Evolutionary conservation across 1,139 yeast genomes (phyloP), one percentile per base, ranked within the genome.

Genomic region (Dujonia santamariae): DNA sequence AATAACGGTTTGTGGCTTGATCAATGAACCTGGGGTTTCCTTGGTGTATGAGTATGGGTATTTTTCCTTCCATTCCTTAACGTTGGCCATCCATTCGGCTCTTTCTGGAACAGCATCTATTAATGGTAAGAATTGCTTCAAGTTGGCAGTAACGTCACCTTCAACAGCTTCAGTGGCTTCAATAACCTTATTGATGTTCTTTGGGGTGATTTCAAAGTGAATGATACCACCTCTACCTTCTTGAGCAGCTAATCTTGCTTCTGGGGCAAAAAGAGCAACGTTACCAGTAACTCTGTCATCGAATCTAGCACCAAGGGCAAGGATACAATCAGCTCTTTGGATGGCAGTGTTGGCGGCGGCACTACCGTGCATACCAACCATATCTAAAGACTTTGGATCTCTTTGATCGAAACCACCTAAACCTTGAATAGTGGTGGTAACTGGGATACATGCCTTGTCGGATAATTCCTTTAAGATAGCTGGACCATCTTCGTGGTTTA

Each of bases 281-380:
- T 78, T 78, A 54, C 94, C 84, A 32, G 98, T 92, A 49, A 92
- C 98, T 72, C 98, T 88, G 68, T 92, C 98, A 63, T 92, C 98
- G 53, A 92, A 92, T 59, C 98, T 78, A 28, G 97, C 96, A 56
- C 98, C 98, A 33, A 92, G 73, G 16, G 97, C 97, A 48, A 92
- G 68, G 54, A 92, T 86, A 52, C 92, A 69, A 63, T 92, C 98
- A 28, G 98, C 96, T 40, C 78, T 73, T 67, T 92, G 98, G 51
- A 92, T 83, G 31, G 97, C 95, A 51, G 85, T 61, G 70, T 92
- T 92, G 48, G 98, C 98, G 50, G 90, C 90, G 31, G 92, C 97
- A 42, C 81, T 75, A 46, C 98, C 98, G 63, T 92, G 98, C 98
- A 92, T 92, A 53, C 98, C 98, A 48, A 92, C 75, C 94, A 92